Base-by-base conservation (phyloP, 1,139 yeast genomes). In the Cylindricascospora bacillispora region DNA sequence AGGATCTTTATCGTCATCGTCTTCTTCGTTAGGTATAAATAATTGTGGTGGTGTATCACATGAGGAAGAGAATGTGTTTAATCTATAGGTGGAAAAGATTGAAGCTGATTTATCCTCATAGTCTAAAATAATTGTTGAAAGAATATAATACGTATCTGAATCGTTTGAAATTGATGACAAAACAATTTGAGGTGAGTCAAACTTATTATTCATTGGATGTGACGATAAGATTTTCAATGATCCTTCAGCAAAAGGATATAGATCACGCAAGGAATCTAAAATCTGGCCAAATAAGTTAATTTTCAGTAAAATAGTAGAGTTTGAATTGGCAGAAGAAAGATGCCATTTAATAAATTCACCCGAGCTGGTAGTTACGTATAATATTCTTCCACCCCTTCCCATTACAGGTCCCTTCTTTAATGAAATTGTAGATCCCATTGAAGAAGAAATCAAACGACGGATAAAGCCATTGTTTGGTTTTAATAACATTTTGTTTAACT, bases 81-180 rank as follows among this genome's bases (percentile, higher is more conserved):
- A 53, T 45, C 65, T 63, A 51, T 80, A 80, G 0, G 80, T 70
- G 0, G 86, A 78, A 34, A 68, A 62, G 2, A 78, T 61, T 28
- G 67, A 54, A 4, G 73, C 65, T 10, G 73, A 75, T 10, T 70
- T 64, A 2, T 60, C 49, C 29, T 70, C 67, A 27, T 71, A 65
- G 36, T 67, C 65, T 5, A 52, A 28, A 13, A 45, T 44, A 18
- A 78, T 52, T 1, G 83, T 75, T 32, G 71, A 66, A 24, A 79
- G 54, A 23, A 71, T 54, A 35, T 75, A 63, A 33, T 49, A 56
- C 3, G 53, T 49, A 29, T 59, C 62, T n/a, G 41, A 37, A 11
- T 35, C 37, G 26, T 47, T 39, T 4, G 39, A 25, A 27, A 49
- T 47, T 13, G 70, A 60, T 0, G 71, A 56, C 30, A 82, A 59